These are phyloP conservation scores for Moricandia moricandioides DNA, from an alignment of 345 rosid species.

Conservation along the genomic window DNA sequence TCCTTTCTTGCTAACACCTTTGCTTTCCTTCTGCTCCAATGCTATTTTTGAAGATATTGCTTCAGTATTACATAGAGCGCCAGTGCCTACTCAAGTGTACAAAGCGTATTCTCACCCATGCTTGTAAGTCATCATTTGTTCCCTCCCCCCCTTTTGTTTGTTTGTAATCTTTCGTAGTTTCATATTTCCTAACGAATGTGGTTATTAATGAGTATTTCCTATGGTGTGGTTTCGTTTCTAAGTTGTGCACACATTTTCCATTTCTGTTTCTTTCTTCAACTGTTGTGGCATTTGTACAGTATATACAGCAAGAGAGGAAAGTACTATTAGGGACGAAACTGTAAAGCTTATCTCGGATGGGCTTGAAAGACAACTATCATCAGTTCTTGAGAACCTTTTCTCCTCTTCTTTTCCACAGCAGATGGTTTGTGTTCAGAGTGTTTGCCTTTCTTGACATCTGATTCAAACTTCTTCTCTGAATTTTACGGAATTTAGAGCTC, in stretches of 20 bases:
- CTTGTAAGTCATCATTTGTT: conserved; percentile 51
- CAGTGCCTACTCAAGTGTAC: neutral
- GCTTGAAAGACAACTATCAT: conserved; percentile 61
- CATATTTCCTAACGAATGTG: neutral
- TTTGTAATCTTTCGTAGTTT: neutral
- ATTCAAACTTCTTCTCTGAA: conserved; percentile 1
- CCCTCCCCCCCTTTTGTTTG: too few relatives aligned
- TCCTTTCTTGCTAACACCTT: neutral
- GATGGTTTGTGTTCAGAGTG: conserved; percentile 51
- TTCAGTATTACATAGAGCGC: neutral
- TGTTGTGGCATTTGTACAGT: conserved; percentile 51
- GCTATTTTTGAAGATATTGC: neutral
- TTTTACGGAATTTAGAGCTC: neutral
- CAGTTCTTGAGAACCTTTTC: conserved; percentile 55
- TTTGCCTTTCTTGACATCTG: neutral
- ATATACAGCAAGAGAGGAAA: conserved; percentile 43
- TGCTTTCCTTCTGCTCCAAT: neutral
- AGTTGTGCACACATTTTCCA: neutral
- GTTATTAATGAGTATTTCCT: neutral
- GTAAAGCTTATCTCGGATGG: conserved; percentile 75
- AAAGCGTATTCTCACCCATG: neutral
- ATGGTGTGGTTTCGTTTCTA: neutral
- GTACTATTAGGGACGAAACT: conserved; percentile 46
- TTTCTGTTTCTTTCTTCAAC: neutral
- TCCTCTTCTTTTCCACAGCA: conserved; percentile 61